Base-by-base conservation (phyloP, 345 rosid species). In the Gossypium raimondii region DNA sequence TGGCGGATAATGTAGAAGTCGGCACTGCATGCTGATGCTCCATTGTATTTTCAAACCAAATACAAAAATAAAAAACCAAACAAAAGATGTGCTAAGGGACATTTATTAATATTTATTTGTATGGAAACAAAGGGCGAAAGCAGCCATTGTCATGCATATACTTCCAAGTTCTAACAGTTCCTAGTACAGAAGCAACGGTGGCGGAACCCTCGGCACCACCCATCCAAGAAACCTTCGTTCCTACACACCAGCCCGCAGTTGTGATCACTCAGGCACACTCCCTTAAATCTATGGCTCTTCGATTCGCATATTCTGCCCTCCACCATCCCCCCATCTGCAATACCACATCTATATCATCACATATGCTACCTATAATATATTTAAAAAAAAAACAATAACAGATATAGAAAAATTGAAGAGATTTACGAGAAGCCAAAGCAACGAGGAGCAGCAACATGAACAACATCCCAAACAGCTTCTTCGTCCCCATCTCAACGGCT, bases 171-270 rank as follows among this genome's bases (percentile, higher is more conserved):
- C 41, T 34, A 34, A 53, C 89, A 87, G 9, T 61, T 55, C 76
- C 70, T 74, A 58, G 89, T 81, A 78, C 88, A 83, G 78, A 56
- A 87, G 77, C 89, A 89, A 53, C 87, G 89, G 58, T 84, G 85
- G 66, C 87, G 82, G 65, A 86, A 47, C 1, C 92, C 88, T 14
- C 79, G 72, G 67, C 90, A 89, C 0, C 6, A 13, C 67, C 89
- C 90, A 4, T 83, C 81, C 27, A 16, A 0, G 69, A 89, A 89
- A 25, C 86, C 84, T 73, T 89, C 88, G 11, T 73, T 84, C 76
- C 58, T 77, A 78, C 92, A 87, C 45, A 88, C 87, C 24, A 58
- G n/a, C 0, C 34, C 43, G 25, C 86, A 86, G 80, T 86, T 86
- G 77, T 2, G 47, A 17, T 11, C 6, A 61, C 86, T 62, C 9